phyloP scores from a whole-genome alignment of 1,139 yeast genomes.

The Hyphopichia wangnamkhiaoensis region DNA sequence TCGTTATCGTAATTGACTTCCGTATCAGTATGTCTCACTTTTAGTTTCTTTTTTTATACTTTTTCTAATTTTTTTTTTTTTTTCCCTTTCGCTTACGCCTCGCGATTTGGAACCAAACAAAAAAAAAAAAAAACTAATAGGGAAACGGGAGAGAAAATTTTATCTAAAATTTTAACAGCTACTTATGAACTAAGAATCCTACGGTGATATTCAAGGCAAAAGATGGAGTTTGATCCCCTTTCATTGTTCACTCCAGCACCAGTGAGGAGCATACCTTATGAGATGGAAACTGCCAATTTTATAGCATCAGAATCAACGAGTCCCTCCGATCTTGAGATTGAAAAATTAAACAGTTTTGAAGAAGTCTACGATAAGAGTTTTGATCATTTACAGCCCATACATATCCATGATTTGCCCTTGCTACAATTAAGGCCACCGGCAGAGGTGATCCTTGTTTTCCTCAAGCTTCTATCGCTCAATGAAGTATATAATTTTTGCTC shows the following conservation, averaged over 20 bases:
- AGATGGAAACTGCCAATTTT: constrained; percentile 1
- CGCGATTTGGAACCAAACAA: no score
- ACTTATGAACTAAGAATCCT: no score
- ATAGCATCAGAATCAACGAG: not conserved
- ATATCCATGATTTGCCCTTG: constrained; percentile 68
- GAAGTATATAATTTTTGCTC: constrained; percentile 55
- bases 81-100: no score
- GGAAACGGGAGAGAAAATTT: no score
- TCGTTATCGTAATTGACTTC: no score
- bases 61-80: no score
- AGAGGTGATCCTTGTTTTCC: constrained; percentile 42
- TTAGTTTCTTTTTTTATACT: no score
- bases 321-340: not conserved
- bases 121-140: no score
- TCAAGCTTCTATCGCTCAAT: constrained; percentile 53
- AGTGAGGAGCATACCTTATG: constrained; percentile 6
- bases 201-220: no score
- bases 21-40: no score
- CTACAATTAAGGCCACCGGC: constrained; percentile 50
- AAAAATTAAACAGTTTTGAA: constrained; percentile 1
- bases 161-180: no score
- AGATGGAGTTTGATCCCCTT: constrained; percentile 46
- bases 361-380: constrained; percentile 20
- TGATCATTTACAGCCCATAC: constrained; percentile 40
- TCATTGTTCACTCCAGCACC: constrained; percentile 37